Base-by-base conservation (phyloP, 2,329 filamentous ascomycete genomes). In the Talaromyces sp. region DNA sequence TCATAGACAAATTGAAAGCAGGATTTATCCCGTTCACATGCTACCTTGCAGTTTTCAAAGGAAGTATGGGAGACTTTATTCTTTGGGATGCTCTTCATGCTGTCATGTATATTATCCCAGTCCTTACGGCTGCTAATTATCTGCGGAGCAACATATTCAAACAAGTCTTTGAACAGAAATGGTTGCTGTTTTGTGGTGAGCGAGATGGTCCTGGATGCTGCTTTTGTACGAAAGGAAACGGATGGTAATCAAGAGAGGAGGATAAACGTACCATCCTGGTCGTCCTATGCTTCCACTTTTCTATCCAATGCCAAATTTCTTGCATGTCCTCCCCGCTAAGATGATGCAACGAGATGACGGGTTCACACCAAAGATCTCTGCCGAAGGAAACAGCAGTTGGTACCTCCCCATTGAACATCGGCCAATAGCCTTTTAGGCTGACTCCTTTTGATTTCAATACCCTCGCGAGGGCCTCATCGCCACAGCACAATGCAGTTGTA, bases 381-480 rank as follows among this genome's bases (percentile, higher is more conserved):
- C 58, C 58, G 25, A 61, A 61, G 43, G 58, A 47, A 5, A 61
- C 1, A 31, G 43, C 13, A 5, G 40, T 22, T 49, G 58, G 58
- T 61, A 61, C 31, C 58, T 61, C 58, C 5, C 58, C 58, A 49
- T 61, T 61, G 3, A 61, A 49, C 58, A 61, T 61, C 36, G 58
- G 58, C 58, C 58, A 61, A 25, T 61, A 61, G 13, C 58, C 58
- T 47, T 49, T 61, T n/a, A 61, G 40, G 17, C 13, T 34, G 25
- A 61, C 58, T 15, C 58, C 58, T 61, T 61, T 61, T 31, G 58
- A 47, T 61, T 61, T 61, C 25, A 61, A 36, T 49, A 61, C 58
- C 7, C 5, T 49, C 29, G 58, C 58, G 29, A 61, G 58, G 43
- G 58, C 58, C 19, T 61, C 58, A 61, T 61, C 58, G 19, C 58